A percentile compares a stretch with the other conserved stretches of the same genome.
Conservation (phyloP, 208 protist genomes). For the Leishmania tarentolae region DNA sequence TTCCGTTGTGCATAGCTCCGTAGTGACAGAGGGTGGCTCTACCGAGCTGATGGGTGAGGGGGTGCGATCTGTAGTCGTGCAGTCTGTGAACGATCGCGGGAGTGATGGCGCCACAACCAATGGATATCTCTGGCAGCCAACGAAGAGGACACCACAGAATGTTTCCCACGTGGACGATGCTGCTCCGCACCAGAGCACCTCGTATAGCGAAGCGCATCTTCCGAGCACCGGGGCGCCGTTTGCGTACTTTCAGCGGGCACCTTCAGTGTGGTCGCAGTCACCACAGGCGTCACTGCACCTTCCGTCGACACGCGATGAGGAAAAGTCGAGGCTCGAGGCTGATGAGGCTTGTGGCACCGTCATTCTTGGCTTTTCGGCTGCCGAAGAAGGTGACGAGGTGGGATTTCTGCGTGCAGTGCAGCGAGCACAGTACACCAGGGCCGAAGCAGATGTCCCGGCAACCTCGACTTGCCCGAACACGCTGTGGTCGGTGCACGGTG, state of each 20-base stretch:
- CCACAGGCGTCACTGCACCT: not conserved
- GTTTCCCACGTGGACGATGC: not conserved
- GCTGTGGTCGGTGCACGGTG: not conserved
- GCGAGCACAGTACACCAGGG: not conserved
- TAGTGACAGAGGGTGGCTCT: not conserved
- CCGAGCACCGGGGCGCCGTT: conserved; percentile 1
- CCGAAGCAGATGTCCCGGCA: not conserved
- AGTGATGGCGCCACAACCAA: not conserved
- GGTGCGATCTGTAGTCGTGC: not conserved
- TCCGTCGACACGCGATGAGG: not conserved
- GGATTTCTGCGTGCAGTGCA: not conserved
- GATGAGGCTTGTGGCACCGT: not conserved
- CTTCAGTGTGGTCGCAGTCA: conserved; percentile 4
- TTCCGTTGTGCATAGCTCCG: not conserved
- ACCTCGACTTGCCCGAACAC: not conserved
- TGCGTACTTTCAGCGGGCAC: conserved; percentile 29
- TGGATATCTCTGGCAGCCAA: not conserved
- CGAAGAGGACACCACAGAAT: not conserved
- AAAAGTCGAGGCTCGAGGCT: not conserved
- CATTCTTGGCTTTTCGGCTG: not conserved
- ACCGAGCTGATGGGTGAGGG: not conserved
- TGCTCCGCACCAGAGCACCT: not conserved
- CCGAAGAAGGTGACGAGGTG: not conserved
- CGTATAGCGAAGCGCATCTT: not conserved
- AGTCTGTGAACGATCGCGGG: not conserved